Percentiles rank a stretch among this genome's conserved stretches.
phyloP scores from a whole-genome alignment of 2,329 filamentous ascomycete genomes.

The Cordyceps pruinosa region DNA sequence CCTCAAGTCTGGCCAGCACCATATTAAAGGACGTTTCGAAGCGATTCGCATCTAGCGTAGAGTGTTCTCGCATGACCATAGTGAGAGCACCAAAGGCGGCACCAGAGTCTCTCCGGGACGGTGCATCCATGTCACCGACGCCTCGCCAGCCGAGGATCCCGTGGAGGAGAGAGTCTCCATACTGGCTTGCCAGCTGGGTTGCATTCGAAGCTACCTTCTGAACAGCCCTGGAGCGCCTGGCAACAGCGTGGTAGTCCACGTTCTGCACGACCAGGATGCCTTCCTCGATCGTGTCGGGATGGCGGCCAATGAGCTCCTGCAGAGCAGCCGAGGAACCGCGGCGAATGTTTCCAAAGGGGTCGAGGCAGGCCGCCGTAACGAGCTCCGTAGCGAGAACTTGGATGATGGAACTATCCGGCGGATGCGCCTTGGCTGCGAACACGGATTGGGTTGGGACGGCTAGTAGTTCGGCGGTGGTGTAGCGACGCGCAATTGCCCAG shows the following conservation, averaged over 20 bases:
- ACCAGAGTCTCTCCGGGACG: constrained; percentile 66
- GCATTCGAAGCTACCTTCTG: constrained; percentile 66
- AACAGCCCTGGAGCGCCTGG: constrained; percentile 76
- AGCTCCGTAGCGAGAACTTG: constrained; percentile 78
- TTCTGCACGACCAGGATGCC: constrained; percentile 83
- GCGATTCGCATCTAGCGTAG: constrained; percentile 14
- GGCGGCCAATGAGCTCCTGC: constrained; percentile 87
- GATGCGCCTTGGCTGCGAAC: constrained; percentile 32
- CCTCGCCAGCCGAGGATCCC: constrained; percentile 80
- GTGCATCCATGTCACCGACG: constrained; percentile 69
- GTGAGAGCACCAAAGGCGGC: constrained; percentile 58
- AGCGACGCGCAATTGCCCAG: constrained; percentile 85
- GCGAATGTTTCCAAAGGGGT: constrained; percentile 88
- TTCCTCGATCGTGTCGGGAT: constrained; percentile 74
- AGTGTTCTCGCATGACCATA: constrained; percentile 31
- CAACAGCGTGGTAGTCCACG: constrained; percentile 90
- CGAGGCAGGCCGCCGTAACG: constrained; percentile 73
- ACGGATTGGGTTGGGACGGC: constrained; percentile 47
- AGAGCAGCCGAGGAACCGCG: constrained; percentile 87
- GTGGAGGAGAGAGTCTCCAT: constrained; percentile 62
- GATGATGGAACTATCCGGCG: constrained; percentile 45
- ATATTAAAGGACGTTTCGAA: constrained; percentile 27
- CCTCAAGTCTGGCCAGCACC: constrained; percentile 38
- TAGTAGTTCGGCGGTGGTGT: constrained; percentile 70
- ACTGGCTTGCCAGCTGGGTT: constrained; percentile 59